phyloP scores from a whole-genome alignment of 192 early-diverging fungal genomes.

The Mortierella alpina region DNA sequence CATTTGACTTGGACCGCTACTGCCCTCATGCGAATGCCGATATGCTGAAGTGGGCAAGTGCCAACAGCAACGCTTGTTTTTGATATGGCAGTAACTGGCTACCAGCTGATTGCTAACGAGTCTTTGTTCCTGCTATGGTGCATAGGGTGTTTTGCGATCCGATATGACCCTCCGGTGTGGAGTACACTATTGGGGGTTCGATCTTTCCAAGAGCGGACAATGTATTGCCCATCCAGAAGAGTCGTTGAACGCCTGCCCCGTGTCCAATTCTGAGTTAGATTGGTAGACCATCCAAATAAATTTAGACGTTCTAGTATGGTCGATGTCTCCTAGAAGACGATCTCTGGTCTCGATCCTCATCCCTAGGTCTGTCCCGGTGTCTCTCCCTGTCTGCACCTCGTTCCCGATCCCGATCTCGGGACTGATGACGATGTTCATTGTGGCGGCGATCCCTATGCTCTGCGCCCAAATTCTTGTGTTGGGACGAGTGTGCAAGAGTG shows the following conservation, averaged over 20 bases:
- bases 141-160: constrained; percentile 35
- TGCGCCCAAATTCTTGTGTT: neutral
- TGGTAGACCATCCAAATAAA: constrained; percentile 18
- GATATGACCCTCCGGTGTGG: constrained; percentile 44
- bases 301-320: neutral
- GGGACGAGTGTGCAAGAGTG: constrained; percentile 11
- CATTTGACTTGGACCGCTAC: constrained; percentile 45
- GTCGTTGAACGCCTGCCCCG: constrained; percentile 48
- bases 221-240: constrained; percentile 52
- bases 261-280: constrained; percentile 19
- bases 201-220: constrained; percentile 46
- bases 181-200: constrained; percentile 52
- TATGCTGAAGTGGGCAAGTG: constrained; percentile 42
- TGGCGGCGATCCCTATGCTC: neutral
- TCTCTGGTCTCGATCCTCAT: neutral
- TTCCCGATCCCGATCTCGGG: neutral
- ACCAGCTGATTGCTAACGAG: neutral
- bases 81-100: neutral
- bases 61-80: neutral
- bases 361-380: neutral
- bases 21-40: constrained; percentile 49
- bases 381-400: neutral
- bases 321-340: neutral
- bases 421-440: neutral
- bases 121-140: neutral